phyloP scores from a whole-genome alignment of 345 rosid species.

The Bruguiera sexangula region DNA sequence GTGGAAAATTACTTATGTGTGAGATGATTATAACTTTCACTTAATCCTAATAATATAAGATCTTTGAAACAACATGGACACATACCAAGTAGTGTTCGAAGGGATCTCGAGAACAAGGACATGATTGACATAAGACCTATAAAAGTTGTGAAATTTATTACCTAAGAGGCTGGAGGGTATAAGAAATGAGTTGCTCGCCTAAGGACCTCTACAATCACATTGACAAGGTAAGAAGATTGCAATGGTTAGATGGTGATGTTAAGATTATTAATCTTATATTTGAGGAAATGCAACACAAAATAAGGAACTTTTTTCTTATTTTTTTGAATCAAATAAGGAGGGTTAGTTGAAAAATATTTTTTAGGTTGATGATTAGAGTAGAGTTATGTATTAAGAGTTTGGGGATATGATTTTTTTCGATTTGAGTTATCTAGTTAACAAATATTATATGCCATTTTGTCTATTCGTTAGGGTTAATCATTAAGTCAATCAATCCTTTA shows the following conservation, averaged over 20 bases:
- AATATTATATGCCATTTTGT: background rate
- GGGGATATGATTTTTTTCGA: constrained; percentile 1
- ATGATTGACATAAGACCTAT: too few relatives aligned
- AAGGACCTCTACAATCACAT: background rate
- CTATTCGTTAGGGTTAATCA: background rate
- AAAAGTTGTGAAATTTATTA: too few relatives aligned
- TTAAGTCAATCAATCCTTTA: constrained; percentile 1
- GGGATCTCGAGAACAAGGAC: too few relatives aligned
- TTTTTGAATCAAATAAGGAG: background rate
- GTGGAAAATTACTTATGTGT: too few relatives aligned
- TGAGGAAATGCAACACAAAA: background rate
- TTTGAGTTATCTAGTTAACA: background rate
- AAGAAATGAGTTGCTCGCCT: background rate
- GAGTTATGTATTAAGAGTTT: background rate
- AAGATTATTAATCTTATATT: background rate
- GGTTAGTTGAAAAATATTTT: background rate
- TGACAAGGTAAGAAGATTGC: background rate
- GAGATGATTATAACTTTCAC: too few relatives aligned
- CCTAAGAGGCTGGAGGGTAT: background rate
- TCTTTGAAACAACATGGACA: too few relatives aligned
- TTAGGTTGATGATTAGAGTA: background rate
- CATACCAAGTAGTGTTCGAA: too few relatives aligned
- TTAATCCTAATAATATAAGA: too few relatives aligned
- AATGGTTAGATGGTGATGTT: background rate
- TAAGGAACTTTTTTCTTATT: background rate